phyloP scores from a whole-genome alignment of 2,329 filamentous ascomycete genomes.

The Colletotrichum simmondsii region DNA sequence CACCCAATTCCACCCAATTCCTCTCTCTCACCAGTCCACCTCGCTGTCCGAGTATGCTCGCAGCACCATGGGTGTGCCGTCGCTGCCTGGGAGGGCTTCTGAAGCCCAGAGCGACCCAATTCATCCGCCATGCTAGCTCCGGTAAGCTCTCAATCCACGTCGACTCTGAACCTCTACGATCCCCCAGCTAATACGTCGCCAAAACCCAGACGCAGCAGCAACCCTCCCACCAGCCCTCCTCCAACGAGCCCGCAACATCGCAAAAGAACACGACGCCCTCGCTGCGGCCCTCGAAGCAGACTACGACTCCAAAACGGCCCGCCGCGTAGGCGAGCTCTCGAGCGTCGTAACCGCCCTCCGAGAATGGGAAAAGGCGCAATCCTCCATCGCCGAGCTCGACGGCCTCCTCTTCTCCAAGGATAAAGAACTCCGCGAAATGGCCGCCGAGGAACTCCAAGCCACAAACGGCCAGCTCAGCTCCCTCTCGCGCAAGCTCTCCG shows the following conservation, averaged over 20 bases:
- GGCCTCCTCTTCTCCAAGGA: constrained; percentile 63
- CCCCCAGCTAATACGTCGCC: not conserved
- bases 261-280: constrained; percentile 68
- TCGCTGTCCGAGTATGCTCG: constrained; percentile 43
- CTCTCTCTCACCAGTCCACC: not conserved
- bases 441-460: constrained; percentile 81
- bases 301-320: constrained; percentile 69
- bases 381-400: constrained; percentile 64
- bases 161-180: no score
- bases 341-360: constrained; percentile 66
- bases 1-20: not conserved
- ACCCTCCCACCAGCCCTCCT: constrained; percentile 66
- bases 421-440: constrained; percentile 79
- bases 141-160: constrained; percentile 25
- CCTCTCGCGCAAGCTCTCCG: constrained; percentile 76
- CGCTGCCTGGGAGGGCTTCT: constrained; percentile 55
- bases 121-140: constrained; percentile 57
- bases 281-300: constrained; percentile 58
- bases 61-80: constrained; percentile 64
- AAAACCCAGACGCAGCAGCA: constrained; percentile 40
- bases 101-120: constrained; percentile 42
- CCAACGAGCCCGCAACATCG: constrained; percentile 67
- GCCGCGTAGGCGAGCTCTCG: constrained; percentile 70
- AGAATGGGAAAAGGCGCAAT: constrained; percentile 66
- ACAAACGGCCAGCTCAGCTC: constrained; percentile 71